Evolutionary conservation across 2,329 filamentous ascomycete genomes (phyloP).

Genomic region (Exophiala alcalophila): DNA sequence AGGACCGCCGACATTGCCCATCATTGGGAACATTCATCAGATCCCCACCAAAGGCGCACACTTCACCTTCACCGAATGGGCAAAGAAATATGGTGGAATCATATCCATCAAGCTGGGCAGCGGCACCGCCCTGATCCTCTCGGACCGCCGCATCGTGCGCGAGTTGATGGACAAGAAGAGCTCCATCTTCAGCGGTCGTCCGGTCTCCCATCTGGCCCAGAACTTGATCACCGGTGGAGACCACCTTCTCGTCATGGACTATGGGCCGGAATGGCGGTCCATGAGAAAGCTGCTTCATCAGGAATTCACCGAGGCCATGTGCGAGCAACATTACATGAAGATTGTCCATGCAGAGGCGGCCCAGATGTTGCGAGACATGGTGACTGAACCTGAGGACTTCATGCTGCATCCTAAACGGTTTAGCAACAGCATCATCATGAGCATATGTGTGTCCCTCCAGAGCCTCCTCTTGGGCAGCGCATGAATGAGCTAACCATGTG

Average conservation of each 20-base stretch:
- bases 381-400: slow-evolving; percentile 41
- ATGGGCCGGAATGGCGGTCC: slow-evolving; percentile 45
- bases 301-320: slow-evolving; percentile 41
- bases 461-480: slow-evolving; percentile 30
- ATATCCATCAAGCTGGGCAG: slow-evolving; percentile 45
- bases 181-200: slow-evolving; percentile 44
- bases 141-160: slow-evolving; percentile 40
- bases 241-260: slow-evolving; percentile 49
- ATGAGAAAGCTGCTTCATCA: slow-evolving; percentile 48
- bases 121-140: slow-evolving; percentile 43
- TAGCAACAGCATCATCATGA: slow-evolving; percentile 51
- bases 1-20: too few relatives aligned
- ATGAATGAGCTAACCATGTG: too few relatives aligned
- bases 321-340: slow-evolving; percentile 42
- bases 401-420: slow-evolving; percentile 50
- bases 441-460: slow-evolving; percentile 12
- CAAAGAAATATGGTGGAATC: slow-evolving; percentile 43
- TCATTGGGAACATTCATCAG: slow-evolving; percentile 43
- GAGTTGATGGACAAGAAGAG: slow-evolving; percentile 47
- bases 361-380: slow-evolving; percentile 49
- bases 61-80: slow-evolving; percentile 46
- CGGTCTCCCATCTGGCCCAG: slow-evolving; percentile 42
- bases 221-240: slow-evolving; percentile 46
- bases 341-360: slow-evolving; percentile 49
- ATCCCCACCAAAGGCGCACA: slow-evolving; percentile 36